phyloP scores from a whole-genome alignment of 225 moss, liverwort and hornwort species.

The Anthoceros angustus region DNA sequence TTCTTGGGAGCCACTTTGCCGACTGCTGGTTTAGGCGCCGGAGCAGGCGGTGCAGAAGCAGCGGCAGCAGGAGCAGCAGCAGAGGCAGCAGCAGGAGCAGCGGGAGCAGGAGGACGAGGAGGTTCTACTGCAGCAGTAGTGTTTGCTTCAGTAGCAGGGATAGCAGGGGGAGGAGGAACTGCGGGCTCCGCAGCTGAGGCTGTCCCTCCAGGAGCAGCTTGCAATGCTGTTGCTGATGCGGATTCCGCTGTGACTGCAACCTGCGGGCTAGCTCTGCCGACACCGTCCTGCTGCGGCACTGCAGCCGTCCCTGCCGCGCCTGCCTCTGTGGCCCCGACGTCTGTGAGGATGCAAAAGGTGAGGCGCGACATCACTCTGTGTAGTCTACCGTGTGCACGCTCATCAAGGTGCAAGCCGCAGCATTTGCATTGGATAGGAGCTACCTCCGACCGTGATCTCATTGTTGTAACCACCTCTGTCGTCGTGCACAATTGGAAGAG shows the following conservation, averaged over 20 bases:
- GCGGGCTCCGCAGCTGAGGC: no score
- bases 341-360: no score
- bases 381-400: no score
- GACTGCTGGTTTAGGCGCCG: constrained; percentile 29
- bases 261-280: no score
- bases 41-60: neutral
- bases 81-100: constrained; percentile 2
- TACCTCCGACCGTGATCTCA: constrained; percentile 30
- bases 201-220: neutral
- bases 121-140: neutral
- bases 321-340: no score
- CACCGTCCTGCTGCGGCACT: no score
- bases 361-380: no score
- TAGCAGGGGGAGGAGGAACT: neutral
- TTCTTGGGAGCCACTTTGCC: no score
- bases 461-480: constrained; percentile 36
- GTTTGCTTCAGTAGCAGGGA: neutral
- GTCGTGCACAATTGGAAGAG: constrained; percentile 24
- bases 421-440: no score
- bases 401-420: no score
- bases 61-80: constrained; percentile 10
- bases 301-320: no score
- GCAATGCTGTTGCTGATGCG: neutral
- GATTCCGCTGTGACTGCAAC: neutral
- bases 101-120: neutral